Conservation (phyloP, 805 yeast species). For the Scheffersomyces amazonensis region DNA sequence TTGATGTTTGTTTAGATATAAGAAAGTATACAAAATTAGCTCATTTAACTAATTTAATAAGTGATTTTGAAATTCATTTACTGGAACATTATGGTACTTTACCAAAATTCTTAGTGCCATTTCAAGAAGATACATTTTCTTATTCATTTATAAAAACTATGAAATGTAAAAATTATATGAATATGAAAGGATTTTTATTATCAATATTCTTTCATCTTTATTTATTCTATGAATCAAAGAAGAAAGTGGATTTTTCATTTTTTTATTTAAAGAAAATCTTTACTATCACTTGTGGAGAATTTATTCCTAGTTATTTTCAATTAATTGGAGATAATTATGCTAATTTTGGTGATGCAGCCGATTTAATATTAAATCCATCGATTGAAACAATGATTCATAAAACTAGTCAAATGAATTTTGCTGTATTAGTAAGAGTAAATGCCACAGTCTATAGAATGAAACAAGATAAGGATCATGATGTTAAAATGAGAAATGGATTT, state of each 20-base stretch:
- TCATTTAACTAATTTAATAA: conserved; percentile 18
- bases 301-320: conserved; percentile 28
- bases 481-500: conserved; percentile 10
- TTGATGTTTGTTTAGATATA: conserved; percentile 18
- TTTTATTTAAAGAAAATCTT: conserved; percentile 30
- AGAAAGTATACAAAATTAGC: conserved; percentile 13
- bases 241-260: conserved; percentile 25
- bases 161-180: conserved; percentile 26
- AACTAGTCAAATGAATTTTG: conserved; percentile 22
- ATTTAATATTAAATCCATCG: conserved; percentile 40
- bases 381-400: conserved; percentile 24
- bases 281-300: conserved; percentile 21
- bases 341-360: conserved; percentile 43
- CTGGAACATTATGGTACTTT: conserved; percentile 25
- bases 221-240: conserved; percentile 35
- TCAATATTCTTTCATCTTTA: conserved; percentile 32
- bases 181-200: conserved; percentile 23
- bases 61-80: conserved; percentile 35
- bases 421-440: conserved; percentile 21
- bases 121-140: conserved; percentile 10
- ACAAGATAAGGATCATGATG: conserved; percentile 14
- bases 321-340: conserved; percentile 25
- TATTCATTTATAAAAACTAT: conserved; percentile 19
- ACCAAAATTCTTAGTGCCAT: conserved; percentile 15
- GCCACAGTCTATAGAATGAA: conserved; percentile 19